These are phyloP conservation scores for Glebionis coronaria DNA, from an alignment of 129 eudicot genomes.

Conservation along the genomic window DNA sequence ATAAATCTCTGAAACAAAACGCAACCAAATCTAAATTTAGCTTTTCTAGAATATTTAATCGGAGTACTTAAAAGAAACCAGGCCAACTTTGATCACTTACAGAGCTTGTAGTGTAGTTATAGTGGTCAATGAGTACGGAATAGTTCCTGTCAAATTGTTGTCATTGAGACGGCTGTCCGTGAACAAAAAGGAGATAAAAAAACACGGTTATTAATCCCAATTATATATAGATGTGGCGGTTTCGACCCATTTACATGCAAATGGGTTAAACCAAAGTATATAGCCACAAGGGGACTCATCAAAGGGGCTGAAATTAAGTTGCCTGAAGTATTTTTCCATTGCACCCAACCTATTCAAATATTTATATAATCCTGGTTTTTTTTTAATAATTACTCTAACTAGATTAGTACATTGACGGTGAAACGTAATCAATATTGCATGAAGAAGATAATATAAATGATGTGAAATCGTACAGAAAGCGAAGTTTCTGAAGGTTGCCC, in stretches of 20 bases:
- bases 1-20: conserved; percentile 22
- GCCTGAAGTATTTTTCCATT: background rate
- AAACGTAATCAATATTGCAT: background rate
- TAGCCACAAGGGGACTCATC: background rate
- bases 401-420: background rate
- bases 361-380: background rate
- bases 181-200: conserved; percentile 7
- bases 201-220: background rate
- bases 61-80: background rate
- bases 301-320: background rate
- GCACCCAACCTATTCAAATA: background rate
- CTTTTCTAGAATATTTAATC: background rate
- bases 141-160: conserved; percentile 50
- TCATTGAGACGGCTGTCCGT: conserved; percentile 56
- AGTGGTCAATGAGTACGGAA: conserved; percentile 52
- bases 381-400: background rate
- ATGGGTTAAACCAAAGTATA: background rate
- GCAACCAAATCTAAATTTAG: background rate
- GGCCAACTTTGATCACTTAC: conserved; percentile 32
- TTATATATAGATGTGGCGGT: background rate
- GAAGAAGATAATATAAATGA: background rate
- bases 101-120: conserved; percentile 51
- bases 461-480: conserved; percentile 49
- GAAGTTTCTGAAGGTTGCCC: conserved; percentile 60
- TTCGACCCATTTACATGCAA: background rate